A percentile compares a stretch with the other conserved stretches of the same genome.
Conservation (phyloP, 176 grass and related monocot genomes). For the Secale cereale region DNA sequence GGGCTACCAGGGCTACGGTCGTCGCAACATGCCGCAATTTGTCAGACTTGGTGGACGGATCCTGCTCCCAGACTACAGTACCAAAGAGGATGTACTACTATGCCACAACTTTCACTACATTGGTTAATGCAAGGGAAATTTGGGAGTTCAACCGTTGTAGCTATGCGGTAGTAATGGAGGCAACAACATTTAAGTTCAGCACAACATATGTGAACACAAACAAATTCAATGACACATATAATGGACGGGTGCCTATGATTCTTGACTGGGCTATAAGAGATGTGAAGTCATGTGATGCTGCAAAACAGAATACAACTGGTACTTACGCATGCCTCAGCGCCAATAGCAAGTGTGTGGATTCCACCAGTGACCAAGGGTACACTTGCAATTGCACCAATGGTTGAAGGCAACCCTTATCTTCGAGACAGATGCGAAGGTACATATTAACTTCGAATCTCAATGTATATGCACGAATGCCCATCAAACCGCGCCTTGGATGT, state of each 20-base stretch:
- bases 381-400: background rate
- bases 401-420: no score
- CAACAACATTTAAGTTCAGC: background rate
- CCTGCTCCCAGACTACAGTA: slow-evolving; percentile 25
- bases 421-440: no score
- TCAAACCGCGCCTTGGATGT: background rate
- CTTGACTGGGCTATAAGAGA: background rate
- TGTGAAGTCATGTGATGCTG: background rate
- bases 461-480: no score
- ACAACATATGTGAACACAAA: background rate
- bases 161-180: slow-evolving; percentile 13
- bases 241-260: background rate
- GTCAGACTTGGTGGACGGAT: background rate
- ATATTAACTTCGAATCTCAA: background rate
- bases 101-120: rapidly evolving
- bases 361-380: background rate
- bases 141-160: background rate
- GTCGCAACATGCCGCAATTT: background rate
- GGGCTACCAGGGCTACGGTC: slow-evolving; percentile 10
- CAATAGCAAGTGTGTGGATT: background rate
- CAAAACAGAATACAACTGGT: background rate
- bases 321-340: slow-evolving; percentile 10
- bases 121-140: background rate
- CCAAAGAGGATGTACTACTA: no score
- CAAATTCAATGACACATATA: background rate